Conservation (phyloP, 257 asterid genomes). For the Rhazya stricta region DNA sequence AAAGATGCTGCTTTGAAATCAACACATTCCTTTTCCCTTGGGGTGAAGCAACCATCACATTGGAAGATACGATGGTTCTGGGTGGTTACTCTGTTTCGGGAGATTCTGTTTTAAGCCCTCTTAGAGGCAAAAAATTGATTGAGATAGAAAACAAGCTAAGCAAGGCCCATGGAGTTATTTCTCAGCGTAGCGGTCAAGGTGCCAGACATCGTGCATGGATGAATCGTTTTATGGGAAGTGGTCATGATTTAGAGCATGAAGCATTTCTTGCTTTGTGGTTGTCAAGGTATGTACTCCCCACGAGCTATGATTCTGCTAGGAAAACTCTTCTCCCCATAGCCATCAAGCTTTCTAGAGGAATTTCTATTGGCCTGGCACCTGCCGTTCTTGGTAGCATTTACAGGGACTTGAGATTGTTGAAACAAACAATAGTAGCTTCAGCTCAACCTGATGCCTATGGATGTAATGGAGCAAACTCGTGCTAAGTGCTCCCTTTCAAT, state of each 20-base stretch:
- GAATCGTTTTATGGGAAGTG: conserved; percentile 10
- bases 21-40: conserved; percentile 37
- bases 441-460: neutral
- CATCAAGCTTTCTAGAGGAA: conserved; percentile 23
- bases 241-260: conserved; percentile 20
- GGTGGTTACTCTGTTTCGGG: conserved; percentile 47
- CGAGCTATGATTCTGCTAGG: neutral
- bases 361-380: conserved; percentile 27
- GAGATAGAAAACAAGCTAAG: neutral
- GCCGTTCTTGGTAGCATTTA: conserved; percentile 33
- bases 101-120: conserved; percentile 10
- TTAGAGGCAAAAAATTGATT: neutral
- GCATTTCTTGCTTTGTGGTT: conserved; percentile 33
- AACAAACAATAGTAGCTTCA: neutral
- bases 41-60: conserved; percentile 47
- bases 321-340: conserved; percentile 24
- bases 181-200: neutral
- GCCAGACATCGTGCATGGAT: conserved; percentile 15
- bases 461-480: conserved; percentile 2
- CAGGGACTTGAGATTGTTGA: conserved; percentile 18
- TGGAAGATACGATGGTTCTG: conserved; percentile 37
- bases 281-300: conserved; percentile 27
- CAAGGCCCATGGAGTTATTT: neutral
- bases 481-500: conserved; percentile 26
- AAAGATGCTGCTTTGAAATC: conserved; percentile 34